Base-by-base conservation (phyloP, 768 basidiomycete species). In the Leccinum longicurvipes region DNA sequence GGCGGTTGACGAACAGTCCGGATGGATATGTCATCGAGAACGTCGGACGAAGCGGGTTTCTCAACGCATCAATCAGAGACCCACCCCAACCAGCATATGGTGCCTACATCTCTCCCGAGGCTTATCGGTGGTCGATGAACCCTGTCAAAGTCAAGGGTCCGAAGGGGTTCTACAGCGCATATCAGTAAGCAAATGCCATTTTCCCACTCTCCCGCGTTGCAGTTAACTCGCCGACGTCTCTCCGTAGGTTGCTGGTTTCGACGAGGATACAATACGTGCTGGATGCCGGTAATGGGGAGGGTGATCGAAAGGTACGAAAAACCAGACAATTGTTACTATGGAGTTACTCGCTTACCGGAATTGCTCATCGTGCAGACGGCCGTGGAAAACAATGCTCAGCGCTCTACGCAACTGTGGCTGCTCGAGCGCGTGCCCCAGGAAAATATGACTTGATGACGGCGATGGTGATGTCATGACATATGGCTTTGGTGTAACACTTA, bases 351-450 rank as follows among this genome's bases (percentile, higher is more conserved):
- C 41, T 44, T 27, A 57, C 31, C 6, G 3, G 9, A 24, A 3
- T 34, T 7, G n/a, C 31, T 14, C 15, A 1, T 31, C 10, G 17
- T 12, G 19, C 17, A 57, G 56, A 31, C 24, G 36, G 34, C 28
- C 14, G 41, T 50, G 21, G 32, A 42, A 17, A 45, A 57, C 17
- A 50, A 57, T 9, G 17, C 41, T 2, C 21, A 36, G 25, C 42
- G 42, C 17, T 57, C 56, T 28, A 27, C 31, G 28, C 56, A 57
- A 47, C 3, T 57, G 17, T 57, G 56, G 56, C 3, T 45, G 9
- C 41, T 57, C 17, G 55, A 57, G 14, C 47, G 21, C 29, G 47
- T 49, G 29, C 39, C 39, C 19, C n/a, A 41, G 39, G 10, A 41
- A 11, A 5, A 11, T 15, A 27, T 7, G 25, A n/a, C 14, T 27